Evolutionary conservation across 164 flowering plant species (phyloP).

Genomic region (Sextonia rubra): DNA sequence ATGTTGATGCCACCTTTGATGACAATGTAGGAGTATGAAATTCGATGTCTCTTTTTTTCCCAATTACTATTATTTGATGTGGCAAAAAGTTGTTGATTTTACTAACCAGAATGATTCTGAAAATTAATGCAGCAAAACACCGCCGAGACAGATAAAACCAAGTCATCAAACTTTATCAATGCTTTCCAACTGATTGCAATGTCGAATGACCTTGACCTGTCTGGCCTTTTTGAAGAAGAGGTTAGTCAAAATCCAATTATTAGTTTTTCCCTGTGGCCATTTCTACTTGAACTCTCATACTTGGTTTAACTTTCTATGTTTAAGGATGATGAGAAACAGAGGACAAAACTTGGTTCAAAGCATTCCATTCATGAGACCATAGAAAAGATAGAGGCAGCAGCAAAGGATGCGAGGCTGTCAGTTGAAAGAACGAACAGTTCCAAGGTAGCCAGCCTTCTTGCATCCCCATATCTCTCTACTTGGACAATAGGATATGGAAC

Average conservation of each 20-base stretch:
- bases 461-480: neutral
- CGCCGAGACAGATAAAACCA: constrained; percentile 13
- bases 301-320: constrained; percentile 8
- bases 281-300: too few species aligned
- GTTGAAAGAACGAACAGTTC: constrained; percentile 47
- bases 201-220: constrained; percentile 39
- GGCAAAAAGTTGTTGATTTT: neutral
- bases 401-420: constrained; percentile 43
- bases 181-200: constrained; percentile 48
- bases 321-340: constrained; percentile 55
- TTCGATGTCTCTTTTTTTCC: too few species aligned
- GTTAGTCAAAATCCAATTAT: constrained; percentile 19
- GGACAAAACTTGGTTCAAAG: constrained; percentile 52
- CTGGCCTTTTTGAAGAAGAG: constrained; percentile 48
- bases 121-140: constrained; percentile 21
- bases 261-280: too few species aligned
- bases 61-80: neutral
- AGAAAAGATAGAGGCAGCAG: constrained; percentile 30
- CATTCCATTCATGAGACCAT: constrained; percentile 54
- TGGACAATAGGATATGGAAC: neutral
- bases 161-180: constrained; percentile 31
- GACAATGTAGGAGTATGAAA: constrained; percentile 32
- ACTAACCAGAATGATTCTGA: constrained; percentile 11
- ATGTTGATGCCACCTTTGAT: constrained; percentile 42
- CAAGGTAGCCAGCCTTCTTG: constrained; percentile 33